These are phyloP conservation scores for Penicillium ochrochloron DNA, from an alignment of 495 filamentous ascomycete genomes.

Conservation along the genomic window DNA sequence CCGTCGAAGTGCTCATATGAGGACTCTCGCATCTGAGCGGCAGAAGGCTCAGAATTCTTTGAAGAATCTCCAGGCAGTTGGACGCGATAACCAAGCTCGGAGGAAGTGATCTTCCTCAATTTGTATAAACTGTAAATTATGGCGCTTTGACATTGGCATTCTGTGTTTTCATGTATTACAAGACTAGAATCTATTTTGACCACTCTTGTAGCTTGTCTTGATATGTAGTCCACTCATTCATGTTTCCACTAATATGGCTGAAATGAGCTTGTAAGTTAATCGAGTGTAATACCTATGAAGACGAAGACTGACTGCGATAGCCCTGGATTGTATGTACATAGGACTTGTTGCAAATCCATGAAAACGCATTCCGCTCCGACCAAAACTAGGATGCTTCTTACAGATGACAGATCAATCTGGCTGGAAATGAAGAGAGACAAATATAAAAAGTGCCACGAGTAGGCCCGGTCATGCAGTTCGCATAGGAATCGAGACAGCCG, in stretches of 20 bases:
- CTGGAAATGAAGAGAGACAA: not conserved
- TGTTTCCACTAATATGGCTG: too few relatives aligned
- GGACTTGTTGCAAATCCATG: not conserved
- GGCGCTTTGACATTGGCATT: slow-evolving; percentile 29
- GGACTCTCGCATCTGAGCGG: slow-evolving; percentile 19
- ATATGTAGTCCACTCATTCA: not conserved
- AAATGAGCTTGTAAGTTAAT: too few relatives aligned
- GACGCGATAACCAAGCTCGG: slow-evolving; percentile 8
- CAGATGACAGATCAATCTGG: not conserved
- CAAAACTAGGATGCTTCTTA: not conserved
- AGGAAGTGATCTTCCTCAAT: slow-evolving; percentile 23
- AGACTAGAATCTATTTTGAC: slow-evolving; percentile 17
- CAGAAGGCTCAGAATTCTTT: slow-evolving; percentile 26
- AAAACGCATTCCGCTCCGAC: too few relatives aligned
- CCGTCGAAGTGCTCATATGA: slow-evolving; percentile 25
- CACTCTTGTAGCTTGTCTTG: slow-evolving; percentile 8
- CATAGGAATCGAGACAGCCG: slow-evolving; percentile 41
- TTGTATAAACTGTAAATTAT: slow-evolving; percentile 39
- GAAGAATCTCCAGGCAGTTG: slow-evolving; percentile 19
- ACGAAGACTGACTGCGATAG: not conserved
- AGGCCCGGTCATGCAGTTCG: slow-evolving; percentile 31
- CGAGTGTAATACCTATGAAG: too few relatives aligned
- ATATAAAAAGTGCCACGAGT: not conserved
- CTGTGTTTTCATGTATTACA: slow-evolving; percentile 26
- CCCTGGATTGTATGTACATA: not conserved